phyloP scores from a whole-genome alignment of 345 rosid species.

The Angophora floribunda region DNA sequence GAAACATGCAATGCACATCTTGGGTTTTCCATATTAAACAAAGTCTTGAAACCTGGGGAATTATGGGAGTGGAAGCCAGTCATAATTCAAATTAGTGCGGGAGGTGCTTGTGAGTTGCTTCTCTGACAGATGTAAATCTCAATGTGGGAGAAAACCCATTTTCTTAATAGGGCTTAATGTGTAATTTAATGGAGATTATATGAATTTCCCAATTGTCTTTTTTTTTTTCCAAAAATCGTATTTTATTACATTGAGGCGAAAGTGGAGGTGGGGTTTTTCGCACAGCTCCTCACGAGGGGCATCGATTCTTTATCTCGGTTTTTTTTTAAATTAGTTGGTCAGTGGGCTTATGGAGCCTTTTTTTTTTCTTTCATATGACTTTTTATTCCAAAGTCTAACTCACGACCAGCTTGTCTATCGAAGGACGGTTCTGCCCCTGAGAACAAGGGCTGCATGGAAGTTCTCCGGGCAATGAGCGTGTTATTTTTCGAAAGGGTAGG shows the following conservation, averaged over 20 bases:
- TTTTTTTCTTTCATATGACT: neutral
- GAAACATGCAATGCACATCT: neutral
- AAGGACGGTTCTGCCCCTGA: neutral
- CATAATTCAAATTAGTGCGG: neutral
- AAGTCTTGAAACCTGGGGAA: neutral
- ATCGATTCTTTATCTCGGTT: neutral
- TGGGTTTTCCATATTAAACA: neutral
- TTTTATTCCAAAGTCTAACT: neutral
- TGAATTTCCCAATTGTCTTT: neutral
- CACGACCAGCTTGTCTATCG: neutral
- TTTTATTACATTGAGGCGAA: constrained; percentile 22
- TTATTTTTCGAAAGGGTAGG: neutral
- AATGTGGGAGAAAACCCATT: neutral
- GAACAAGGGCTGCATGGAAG: neutral
- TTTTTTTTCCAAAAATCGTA: neutral
- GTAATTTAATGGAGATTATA: neutral
- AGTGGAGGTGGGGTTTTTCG: constrained; percentile 15
- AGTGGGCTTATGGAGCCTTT: neutral
- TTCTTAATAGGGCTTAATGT: neutral
- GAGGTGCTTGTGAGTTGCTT: neutral
- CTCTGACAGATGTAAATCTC: neutral
- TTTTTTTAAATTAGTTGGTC: neutral
- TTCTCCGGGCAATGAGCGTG: neutral
- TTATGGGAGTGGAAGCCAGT: neutral
- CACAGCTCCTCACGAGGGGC: constrained; percentile 8